These are phyloP conservation scores for Aspergillus novoparasiticus DNA, from an alignment of 2,329 filamentous ascomycete genomes.

Conservation along the genomic window DNA sequence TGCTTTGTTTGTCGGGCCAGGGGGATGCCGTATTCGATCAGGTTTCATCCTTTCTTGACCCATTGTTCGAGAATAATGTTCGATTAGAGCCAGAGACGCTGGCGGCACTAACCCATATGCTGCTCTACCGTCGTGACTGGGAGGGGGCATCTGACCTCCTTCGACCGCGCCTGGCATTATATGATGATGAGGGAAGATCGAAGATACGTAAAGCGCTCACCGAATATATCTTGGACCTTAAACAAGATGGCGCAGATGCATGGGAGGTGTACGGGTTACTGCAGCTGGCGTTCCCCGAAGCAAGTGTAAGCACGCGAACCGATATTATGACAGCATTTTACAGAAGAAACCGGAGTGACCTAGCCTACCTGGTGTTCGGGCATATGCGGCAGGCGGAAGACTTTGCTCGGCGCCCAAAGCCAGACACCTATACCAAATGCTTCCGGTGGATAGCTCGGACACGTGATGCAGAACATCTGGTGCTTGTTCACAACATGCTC, in stretches of 20 bases:
- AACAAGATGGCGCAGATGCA: conserved; percentile 62
- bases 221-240: conserved; percentile 65
- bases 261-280: conserved; percentile 66
- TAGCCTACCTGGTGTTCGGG: conserved; percentile 83
- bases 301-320: conserved; percentile 66
- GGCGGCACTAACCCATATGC: conserved; percentile 69
- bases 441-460: conserved; percentile 72
- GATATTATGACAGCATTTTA: conserved; percentile 83
- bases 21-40: conserved; percentile 67
- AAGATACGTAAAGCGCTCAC: conserved; percentile 68
- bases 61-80: conserved; percentile 70
- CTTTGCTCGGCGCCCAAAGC: conserved; percentile 63
- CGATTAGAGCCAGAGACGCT: conserved; percentile 75
- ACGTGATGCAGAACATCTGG: conserved; percentile 65
- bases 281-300: conserved; percentile 62
- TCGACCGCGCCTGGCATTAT: conserved; percentile 60
- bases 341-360: conserved; percentile 73
- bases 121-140: conserved; percentile 74
- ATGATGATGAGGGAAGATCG: conserved; percentile 60
- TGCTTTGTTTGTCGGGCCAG: conserved; percentile 59
- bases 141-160: conserved; percentile 81
- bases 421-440: conserved; percentile 75
- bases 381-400: conserved; percentile 85
- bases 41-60: conserved; percentile 72
- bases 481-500: conserved; percentile 85